Evolutionary conservation across 495 filamentous ascomycete genomes (phyloP).

Genomic region (Aspergillus haitiensis): DNA sequence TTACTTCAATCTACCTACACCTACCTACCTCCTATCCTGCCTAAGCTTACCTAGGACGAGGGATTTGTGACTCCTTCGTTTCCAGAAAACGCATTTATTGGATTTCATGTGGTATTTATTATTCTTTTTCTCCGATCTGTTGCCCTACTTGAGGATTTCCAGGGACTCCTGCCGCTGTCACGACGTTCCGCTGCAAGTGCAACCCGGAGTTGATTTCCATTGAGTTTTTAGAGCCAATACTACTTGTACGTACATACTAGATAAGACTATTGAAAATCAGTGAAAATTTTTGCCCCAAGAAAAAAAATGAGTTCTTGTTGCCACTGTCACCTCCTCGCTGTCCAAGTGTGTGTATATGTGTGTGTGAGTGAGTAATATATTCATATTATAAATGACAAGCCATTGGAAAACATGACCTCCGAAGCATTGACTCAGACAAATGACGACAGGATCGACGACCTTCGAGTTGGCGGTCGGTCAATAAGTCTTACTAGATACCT

Average conservation of each 20-base stretch:
- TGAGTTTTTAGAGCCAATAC: not conserved
- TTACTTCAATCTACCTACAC: too few relatives aligned
- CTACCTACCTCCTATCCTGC: too few relatives aligned
- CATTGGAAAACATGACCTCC: not conserved
- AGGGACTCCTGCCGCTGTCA: conserved; percentile 17
- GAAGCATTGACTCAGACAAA: not conserved
- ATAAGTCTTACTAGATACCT: too few relatives aligned
- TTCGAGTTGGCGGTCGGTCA: not conserved
- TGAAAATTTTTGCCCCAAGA: too few relatives aligned
- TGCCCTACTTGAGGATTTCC: conserved; percentile 9
- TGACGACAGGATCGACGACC: not conserved
- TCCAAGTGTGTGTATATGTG: too few relatives aligned
- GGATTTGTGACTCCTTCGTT: not conserved
- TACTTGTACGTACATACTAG: too few relatives aligned
- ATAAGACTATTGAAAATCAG: too few relatives aligned
- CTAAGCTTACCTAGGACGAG: too few relatives aligned
- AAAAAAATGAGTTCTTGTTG: too few relatives aligned
- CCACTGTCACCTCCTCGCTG: too few relatives aligned
- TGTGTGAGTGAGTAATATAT: too few relatives aligned
- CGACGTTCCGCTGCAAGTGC: not conserved
- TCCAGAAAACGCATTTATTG: not conserved
- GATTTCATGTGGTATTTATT: not conserved
- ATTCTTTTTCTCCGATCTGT: conserved; percentile 25
- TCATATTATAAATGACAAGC: not conserved
- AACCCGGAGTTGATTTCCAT: not conserved